Percentiles rank a stretch among this genome's conserved stretches.
phyloP scores from a whole-genome alignment of 495 filamentous ascomycete genomes.

The Daldinia decipiens region DNA sequence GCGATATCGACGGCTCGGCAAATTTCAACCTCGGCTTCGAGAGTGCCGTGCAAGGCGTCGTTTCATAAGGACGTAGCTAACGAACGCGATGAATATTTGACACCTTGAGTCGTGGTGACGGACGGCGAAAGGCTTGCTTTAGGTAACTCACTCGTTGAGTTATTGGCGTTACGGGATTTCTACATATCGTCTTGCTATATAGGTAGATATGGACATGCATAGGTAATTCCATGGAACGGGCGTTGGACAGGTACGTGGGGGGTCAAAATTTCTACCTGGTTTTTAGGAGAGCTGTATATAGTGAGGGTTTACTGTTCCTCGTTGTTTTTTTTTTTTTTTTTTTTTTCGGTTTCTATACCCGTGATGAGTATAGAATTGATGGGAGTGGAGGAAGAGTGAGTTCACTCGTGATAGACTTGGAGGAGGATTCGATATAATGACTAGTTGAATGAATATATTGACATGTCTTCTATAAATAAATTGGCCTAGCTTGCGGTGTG shows the following conservation, averaged over 20 bases:
- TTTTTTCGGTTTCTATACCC: conserved; percentile 33
- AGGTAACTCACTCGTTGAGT: neutral
- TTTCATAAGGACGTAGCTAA: conserved; percentile 23
- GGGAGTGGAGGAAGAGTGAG: conserved; percentile 3
- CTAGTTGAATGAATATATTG: conserved; percentile 35
- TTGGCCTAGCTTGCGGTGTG: conserved; percentile 16
- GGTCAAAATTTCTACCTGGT: conserved; percentile 11
- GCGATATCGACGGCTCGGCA: conserved; percentile 39
- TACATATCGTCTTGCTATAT: conserved; percentile 16
- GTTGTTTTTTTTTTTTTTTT: conserved; percentile 3
- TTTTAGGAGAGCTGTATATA: conserved; percentile 13
- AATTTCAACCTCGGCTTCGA: conserved; percentile 37
- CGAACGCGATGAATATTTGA: conserved; percentile 21
- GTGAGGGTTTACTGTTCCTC: neutral
- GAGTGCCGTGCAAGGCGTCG: conserved; percentile 7
- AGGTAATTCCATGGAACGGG: conserved; percentile 9
- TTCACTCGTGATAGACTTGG: conserved; percentile 30
- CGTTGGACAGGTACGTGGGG: conserved; percentile 14
- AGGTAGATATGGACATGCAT: conserved; percentile 20
- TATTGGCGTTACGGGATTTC: conserved; percentile 12
- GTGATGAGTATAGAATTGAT: conserved; percentile 34
- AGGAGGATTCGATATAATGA: conserved; percentile 18
- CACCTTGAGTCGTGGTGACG: neutral
- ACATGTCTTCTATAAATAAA: conserved; percentile 26
- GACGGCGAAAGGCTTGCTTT: neutral